Percentiles rank a stretch among this genome's conserved stretches.
phyloP scores from a whole-genome alignment of 2,329 filamentous ascomycete genomes.

The Aspergillus latus region DNA sequence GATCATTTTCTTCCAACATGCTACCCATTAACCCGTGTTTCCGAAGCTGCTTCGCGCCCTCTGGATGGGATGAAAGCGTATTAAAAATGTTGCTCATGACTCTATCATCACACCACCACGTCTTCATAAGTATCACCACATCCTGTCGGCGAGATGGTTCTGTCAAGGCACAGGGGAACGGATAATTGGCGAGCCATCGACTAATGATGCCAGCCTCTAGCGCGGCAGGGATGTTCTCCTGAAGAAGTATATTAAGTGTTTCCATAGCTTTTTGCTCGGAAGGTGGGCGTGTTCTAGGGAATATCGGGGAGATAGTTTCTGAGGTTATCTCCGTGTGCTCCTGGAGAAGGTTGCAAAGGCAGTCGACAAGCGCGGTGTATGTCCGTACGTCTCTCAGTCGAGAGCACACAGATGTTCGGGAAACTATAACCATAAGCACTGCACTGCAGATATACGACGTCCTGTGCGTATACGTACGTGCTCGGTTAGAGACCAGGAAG shows the following conservation, averaged over 20 bases:
- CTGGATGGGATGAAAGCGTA: constrained; percentile 37
- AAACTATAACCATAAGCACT: constrained; percentile 28
- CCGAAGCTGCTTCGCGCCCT: constrained; percentile 43
- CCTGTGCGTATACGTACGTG: constrained; percentile 30
- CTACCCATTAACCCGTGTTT: constrained; percentile 45
- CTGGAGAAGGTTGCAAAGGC: constrained; percentile 43
- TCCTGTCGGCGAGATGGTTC: constrained; percentile 49
- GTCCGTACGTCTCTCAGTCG: constrained; percentile 37
- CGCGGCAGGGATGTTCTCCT: constrained; percentile 58
- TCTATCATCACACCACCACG: constrained; percentile 44
- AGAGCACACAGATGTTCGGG: constrained; percentile 36
- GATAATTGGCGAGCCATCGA: constrained; percentile 71
- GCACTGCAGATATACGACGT: too few relatives aligned
- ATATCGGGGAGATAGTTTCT: constrained; percentile 38
- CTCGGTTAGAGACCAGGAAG: constrained; percentile 44
- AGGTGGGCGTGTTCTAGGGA: constrained; percentile 42
- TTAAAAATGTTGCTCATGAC: constrained; percentile 47
- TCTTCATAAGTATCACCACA: constrained; percentile 42
- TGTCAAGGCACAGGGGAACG: constrained; percentile 60
- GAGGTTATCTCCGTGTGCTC: constrained; percentile 38
- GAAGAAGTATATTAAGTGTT: constrained; percentile 63
- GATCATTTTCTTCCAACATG: constrained; percentile 51
- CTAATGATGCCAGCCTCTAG: constrained; percentile 66
- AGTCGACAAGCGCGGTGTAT: constrained; percentile 42
- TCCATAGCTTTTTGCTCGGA: constrained; percentile 46